Conservation (phyloP, 1,139 yeast species). For the Yamadazyma trypodendri region DNA sequence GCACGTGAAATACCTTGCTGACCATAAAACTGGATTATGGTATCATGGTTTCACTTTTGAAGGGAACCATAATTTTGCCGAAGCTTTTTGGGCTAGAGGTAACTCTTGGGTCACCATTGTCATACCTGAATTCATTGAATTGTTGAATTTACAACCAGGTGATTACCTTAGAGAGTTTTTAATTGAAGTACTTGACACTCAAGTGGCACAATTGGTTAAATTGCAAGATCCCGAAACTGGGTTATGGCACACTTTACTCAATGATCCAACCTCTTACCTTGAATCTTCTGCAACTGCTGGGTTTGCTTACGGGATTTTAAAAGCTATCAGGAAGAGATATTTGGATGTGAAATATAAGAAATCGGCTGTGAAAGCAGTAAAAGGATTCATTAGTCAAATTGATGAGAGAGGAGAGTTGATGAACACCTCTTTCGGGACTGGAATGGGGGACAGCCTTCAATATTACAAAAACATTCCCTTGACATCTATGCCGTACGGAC, state of each 20-base stretch:
- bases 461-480: conserved; percentile 32
- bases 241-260: conserved; percentile 32
- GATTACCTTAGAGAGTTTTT: conserved; percentile 24
- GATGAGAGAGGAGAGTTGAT: conserved; percentile 27
- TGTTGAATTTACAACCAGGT: conserved; percentile 23
- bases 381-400: conserved; percentile 25
- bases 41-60: conserved; percentile 33
- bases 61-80: conserved; percentile 29
- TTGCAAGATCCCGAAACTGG: conserved; percentile 26
- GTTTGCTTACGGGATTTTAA: conserved; percentile 33
- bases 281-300: conserved; percentile 37
- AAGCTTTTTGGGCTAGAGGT: conserved; percentile 37
- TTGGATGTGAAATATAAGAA: conserved; percentile 20
- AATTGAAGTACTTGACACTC: conserved; percentile 26
- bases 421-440: conserved; percentile 34
- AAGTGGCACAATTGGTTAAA: conserved; percentile 22
- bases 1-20: conserved; percentile 29
- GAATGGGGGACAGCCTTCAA: conserved; percentile 29
- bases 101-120: conserved; percentile 37
- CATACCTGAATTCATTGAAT: conserved; percentile 32
- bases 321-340: conserved; percentile 23
- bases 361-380: conserved; percentile 24
- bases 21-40: conserved; percentile 28
- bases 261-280: conserved; percentile 27
- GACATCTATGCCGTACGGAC: conserved; percentile 36